Percentiles rank a stretch among this genome's conserved stretches.
Evolutionary conservation across 805 yeast species (phyloP).

Genomic region (Phaffomyces thermotolerans): DNA sequence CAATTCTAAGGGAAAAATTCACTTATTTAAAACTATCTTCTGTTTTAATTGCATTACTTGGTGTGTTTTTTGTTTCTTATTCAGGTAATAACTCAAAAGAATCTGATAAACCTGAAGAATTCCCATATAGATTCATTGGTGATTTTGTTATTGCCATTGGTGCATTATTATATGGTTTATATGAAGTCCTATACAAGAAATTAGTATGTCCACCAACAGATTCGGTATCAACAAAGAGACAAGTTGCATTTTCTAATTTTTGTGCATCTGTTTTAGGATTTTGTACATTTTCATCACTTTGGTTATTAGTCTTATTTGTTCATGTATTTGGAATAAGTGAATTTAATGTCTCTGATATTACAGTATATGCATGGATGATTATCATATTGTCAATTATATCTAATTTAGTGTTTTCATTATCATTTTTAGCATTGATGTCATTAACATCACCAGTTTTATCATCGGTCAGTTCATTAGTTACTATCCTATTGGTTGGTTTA

Average conservation of each 20-base stretch:
- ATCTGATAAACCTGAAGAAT: constrained; percentile 12
- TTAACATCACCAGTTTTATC: constrained; percentile 81
- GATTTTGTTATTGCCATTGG: constrained; percentile 66
- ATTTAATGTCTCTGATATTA: constrained; percentile 41
- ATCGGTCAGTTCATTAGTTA: constrained; percentile 58
- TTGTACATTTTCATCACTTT: constrained; percentile 43
- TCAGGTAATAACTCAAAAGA: constrained; percentile 24
- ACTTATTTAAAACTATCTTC: constrained; percentile 55
- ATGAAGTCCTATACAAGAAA: constrained; percentile 77
- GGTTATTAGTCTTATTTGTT: constrained; percentile 39
- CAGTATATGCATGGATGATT: constrained; percentile 29
- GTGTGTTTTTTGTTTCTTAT: constrained; percentile 76
- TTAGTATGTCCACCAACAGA: constrained; percentile 66
- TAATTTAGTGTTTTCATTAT: constrained; percentile 61
- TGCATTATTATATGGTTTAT: constrained; percentile 71
- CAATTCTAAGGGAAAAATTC: constrained; percentile 59
- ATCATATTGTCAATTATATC: constrained; percentile 49
- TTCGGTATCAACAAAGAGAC: constrained; percentile 54
- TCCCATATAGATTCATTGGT: constrained; percentile 61
- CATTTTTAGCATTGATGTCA: constrained; percentile 72
- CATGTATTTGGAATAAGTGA: constrained; percentile 50
- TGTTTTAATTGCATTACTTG: constrained; percentile 65
- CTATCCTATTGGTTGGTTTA: constrained; percentile 73
- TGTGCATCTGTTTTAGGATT: constrained; percentile 63
- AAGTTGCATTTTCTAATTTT: constrained; percentile 75